Evolutionary conservation across 768 basidiomycete species (phyloP).

Genomic region (Tulasnella sp.): DNA sequence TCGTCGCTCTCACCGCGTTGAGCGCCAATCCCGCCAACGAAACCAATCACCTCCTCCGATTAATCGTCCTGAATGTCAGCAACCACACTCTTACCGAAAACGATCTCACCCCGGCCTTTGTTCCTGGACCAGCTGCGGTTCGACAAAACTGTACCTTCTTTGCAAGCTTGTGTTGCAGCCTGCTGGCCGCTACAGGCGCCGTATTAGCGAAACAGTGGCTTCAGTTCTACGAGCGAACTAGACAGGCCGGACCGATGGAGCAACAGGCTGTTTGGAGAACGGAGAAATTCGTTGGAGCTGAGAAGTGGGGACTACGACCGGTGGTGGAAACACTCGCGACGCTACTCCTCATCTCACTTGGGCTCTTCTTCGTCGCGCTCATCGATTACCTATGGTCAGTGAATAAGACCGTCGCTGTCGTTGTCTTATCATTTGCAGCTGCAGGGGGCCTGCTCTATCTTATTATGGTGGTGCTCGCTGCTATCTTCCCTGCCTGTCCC

Average conservation of each 20-base stretch:
- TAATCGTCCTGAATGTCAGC: neutral
- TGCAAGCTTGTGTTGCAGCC: conserved; percentile 3
- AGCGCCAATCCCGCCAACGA: neutral
- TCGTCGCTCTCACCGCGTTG: neutral
- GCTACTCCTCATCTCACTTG: neutral
- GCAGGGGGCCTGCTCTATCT: neutral
- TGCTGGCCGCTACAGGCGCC: neutral
- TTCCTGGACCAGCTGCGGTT: neutral
- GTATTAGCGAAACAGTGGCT: conserved; percentile 10
- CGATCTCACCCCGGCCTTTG: neutral
- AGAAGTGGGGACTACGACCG: neutral
- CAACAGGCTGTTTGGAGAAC: too few relatives aligned
- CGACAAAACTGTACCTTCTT: neutral
- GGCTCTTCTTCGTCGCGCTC: neutral
- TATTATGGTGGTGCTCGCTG: neutral
- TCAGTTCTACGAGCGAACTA: neutral
- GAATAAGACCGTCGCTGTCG: neutral
- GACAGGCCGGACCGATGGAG: too few relatives aligned
- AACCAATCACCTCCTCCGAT: neutral
- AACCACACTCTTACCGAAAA: neutral
- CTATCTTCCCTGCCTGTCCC: neutral
- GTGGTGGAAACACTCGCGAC: neutral
- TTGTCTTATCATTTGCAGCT: neutral
- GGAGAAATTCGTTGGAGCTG: too few relatives aligned
- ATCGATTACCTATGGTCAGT: neutral